These are phyloP conservation scores for Fusarium sp. DNA, from an alignment of 2,329 filamentous ascomycete species.

Conservation along the genomic window DNA sequence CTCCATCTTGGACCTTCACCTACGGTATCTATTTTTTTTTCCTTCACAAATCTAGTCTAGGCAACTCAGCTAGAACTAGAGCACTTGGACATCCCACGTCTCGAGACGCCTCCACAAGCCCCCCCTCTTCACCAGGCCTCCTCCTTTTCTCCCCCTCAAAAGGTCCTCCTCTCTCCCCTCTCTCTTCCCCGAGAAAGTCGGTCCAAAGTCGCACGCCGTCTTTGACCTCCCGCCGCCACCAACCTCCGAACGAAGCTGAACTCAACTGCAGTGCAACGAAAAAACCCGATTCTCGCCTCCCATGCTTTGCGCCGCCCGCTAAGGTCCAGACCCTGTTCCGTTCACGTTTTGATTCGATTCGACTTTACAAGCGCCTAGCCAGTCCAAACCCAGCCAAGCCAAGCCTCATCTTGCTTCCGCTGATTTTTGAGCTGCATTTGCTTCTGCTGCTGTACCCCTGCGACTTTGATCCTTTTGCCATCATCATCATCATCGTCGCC, in stretches of 20 bases:
- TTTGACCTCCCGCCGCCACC: constrained; percentile 36
- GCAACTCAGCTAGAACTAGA: constrained; percentile 7
- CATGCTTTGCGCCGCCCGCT: constrained; percentile 40
- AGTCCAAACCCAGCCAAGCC: constrained; percentile 22
- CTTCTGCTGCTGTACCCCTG: constrained; percentile 30
- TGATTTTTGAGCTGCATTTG: constrained; percentile 39
- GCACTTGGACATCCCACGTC: constrained; percentile 35
- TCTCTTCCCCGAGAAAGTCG: constrained; percentile 26
- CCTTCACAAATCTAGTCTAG: constrained; percentile 2
- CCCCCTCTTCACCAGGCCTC: constrained; percentile 29
- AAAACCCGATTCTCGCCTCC: constrained; percentile 43
- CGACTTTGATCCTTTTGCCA: constrained; percentile 20
- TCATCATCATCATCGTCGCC: constrained; percentile 13
- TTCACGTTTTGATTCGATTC: constrained; percentile 40
- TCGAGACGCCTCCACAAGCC: constrained; percentile 40
- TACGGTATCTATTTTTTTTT: neutral
- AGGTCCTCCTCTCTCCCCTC: constrained; percentile 30
- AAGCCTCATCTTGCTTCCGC: constrained; percentile 40
- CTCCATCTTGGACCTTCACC: constrained; percentile 1
- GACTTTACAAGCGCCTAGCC: constrained; percentile 36
- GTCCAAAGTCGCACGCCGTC: constrained; percentile 28
- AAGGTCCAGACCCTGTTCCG: constrained; percentile 42
- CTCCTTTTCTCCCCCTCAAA: constrained; percentile 40
- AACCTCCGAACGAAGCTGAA: constrained; percentile 26
- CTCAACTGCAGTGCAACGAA: constrained; percentile 21